A percentile compares a stretch with the other conserved stretches of the same genome.
These are phyloP conservation scores for Vitis hybrid DNA, from an alignment of 177 flowering plant genomes.

Conservation along the genomic window DNA sequence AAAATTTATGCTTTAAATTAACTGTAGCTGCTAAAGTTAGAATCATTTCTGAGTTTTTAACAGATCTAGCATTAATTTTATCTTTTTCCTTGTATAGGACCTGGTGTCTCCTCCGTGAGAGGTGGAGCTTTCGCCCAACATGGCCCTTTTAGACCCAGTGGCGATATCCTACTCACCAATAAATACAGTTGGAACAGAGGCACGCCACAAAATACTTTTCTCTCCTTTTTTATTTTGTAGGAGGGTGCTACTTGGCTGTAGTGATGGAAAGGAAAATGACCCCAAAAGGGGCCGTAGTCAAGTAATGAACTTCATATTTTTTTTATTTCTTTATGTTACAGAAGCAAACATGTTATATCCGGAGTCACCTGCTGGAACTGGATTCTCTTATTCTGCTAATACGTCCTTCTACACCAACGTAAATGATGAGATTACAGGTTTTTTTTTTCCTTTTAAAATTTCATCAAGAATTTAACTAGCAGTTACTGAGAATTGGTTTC, in stretches of 20 bases:
- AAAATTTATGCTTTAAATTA: background rate
- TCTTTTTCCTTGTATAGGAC: background rate
- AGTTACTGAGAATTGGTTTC: background rate
- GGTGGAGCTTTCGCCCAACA: conserved; percentile 42
- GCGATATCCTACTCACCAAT: conserved; percentile 28
- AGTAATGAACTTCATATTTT: background rate
- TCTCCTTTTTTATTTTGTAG: background rate
- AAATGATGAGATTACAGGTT: conserved; percentile 43
- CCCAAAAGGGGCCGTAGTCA: too few relatives aligned
- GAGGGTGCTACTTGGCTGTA: too few relatives aligned
- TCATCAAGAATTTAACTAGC: background rate
- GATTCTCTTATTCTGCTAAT: conserved; percentile 41
- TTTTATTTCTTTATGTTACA: conserved; percentile 13
- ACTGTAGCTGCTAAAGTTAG: too few relatives aligned
- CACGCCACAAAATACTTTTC: background rate
- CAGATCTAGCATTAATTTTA: background rate
- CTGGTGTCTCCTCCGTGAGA: conserved; percentile 51
- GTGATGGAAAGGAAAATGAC: too few relatives aligned
- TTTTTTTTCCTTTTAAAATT: background rate
- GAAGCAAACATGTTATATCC: conserved; percentile 45
- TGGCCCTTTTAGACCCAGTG: conserved; percentile 43
- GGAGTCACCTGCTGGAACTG: conserved; percentile 50
- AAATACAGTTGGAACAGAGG: conserved; percentile 50
- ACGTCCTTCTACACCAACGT: conserved; percentile 24
- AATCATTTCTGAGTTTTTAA: too few relatives aligned